Base-by-base conservation (phyloP, 2,329 filamentous ascomycete species). In the Keithomyces neogunnii region DNA sequence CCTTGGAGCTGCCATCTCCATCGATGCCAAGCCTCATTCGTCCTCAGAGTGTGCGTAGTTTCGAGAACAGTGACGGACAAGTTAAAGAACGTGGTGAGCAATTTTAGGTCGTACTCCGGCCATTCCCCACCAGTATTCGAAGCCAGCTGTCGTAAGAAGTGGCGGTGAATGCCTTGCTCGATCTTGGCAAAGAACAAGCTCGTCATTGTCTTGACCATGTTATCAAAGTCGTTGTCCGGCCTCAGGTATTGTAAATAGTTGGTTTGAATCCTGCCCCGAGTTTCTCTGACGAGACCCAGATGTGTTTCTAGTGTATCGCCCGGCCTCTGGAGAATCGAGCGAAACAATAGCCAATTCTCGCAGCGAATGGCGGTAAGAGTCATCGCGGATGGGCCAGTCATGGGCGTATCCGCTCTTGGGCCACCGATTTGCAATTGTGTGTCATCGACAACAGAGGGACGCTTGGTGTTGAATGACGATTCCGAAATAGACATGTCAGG, bases 381-480 rank as follows among this genome's bases (percentile, higher is more conserved):
- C 33, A 54, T 54, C 3, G 46, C 32, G 2, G 53, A 52, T n/a
- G 52, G 49, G 1, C 33, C 48, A 8, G 51, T 26, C 6, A 11
- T 35, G 6, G 33, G 11, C 33, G 11, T 11, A 35, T 35, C 33
- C 11, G 33, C 33, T 35, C 33, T 35, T 11, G 11, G 11, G 6
- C 6, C 11, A 35, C 11, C 33, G 6, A 11, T 35, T 35, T 11
- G 33, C 6, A 35, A 11, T 35, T 35, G 33, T 35, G 33, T 13
- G 28, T 77, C 74, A 53, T 73, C 69, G 33, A 73, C 54, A 49
- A 75, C 74, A 3, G 56, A 53, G 0, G 75, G 75, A 5, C 70
- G 58, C n/a, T 65, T 58, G 1, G 72, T 73, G 49, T 74, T 68
- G 31, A 70, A 74, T 2, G 51, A 55, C 0, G 38, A 38, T n/a